Conservation (phyloP, 2,329 filamentous ascomycete genomes). For the Pseudovirgaria hyperparasitica region DNA sequence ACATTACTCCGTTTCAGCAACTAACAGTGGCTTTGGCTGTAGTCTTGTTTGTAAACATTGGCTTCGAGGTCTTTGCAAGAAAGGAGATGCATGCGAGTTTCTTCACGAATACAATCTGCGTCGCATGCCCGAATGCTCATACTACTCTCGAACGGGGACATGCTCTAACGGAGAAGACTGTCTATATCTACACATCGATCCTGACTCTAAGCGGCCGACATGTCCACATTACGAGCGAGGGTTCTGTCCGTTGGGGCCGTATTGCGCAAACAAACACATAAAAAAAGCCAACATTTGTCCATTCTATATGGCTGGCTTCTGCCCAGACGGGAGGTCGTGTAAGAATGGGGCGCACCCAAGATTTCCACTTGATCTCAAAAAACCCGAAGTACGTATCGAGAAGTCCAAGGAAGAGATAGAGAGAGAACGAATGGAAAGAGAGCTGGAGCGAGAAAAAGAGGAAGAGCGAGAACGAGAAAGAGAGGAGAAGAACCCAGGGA, state of each 20-base stretch:
- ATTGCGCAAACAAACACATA: constrained; percentile 81
- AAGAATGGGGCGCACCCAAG: constrained; percentile 70
- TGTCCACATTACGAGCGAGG: constrained; percentile 83
- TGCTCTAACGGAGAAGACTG: constrained; percentile 97
- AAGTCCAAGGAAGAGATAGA: constrained; percentile 61
- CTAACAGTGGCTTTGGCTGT: constrained; percentile 7
- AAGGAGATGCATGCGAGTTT: constrained; percentile 93
- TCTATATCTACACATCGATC: constrained; percentile 80
- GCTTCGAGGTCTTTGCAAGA: constrained; percentile 93
- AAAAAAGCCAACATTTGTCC: constrained; percentile 60
- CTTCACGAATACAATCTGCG: constrained; percentile 97
- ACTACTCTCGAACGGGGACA: constrained; percentile 85
- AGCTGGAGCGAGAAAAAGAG: constrained; percentile 32
- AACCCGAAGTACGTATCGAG: constrained; percentile 49
- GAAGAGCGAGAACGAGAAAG: constrained; percentile 27
- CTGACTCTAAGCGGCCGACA: constrained; percentile 49
- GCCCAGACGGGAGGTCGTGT: constrained; percentile 69
- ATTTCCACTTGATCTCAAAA: constrained; percentile 58
- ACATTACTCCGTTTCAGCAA: constrained; percentile 3
- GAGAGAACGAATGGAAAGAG: constrained; percentile 38
- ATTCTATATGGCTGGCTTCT: constrained; percentile 89
- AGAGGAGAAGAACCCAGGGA: constrained; percentile 17
- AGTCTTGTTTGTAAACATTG: constrained; percentile 96
- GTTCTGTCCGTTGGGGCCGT: constrained; percentile 82
- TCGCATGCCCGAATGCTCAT: constrained; percentile 97